Percentiles rank a stretch among this genome's conserved stretches.
These are phyloP conservation scores for Nakazawaea anatomiae DNA, from an alignment of 805 yeast genomes.

Conservation along the genomic window DNA sequence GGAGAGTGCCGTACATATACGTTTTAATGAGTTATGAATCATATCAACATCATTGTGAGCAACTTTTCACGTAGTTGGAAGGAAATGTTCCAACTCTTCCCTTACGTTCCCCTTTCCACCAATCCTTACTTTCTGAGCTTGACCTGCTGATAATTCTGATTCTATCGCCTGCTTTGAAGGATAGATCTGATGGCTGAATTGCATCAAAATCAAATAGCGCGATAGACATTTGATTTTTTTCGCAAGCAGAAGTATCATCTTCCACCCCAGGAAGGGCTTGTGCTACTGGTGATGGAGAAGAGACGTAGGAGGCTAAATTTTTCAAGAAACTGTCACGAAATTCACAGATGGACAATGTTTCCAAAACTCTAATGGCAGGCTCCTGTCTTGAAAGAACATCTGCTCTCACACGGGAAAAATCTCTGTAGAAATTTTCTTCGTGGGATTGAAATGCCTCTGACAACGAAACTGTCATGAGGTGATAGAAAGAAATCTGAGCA, in stretches of 20 bases:
- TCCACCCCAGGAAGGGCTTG: not conserved
- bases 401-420: not conserved
- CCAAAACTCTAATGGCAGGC: slow-evolving; percentile 13
- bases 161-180: slow-evolving; percentile 35
- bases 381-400: slow-evolving; percentile 12
- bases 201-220: slow-evolving; percentile 36
- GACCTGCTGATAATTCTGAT: slow-evolving; percentile 28
- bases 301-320: slow-evolving; percentile 8
- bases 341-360: slow-evolving; percentile 19
- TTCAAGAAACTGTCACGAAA: slow-evolving; percentile 19
- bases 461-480: slow-evolving; percentile 15
- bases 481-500: slow-evolving; percentile 31
- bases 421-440: not conserved
- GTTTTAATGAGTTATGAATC: no score
- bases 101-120: slow-evolving; percentile 45
- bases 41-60: no score
- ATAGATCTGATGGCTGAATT: slow-evolving; percentile 33
- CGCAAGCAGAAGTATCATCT: not conserved
- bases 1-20: no score
- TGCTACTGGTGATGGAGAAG: not conserved
- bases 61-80: slow-evolving; percentile 30
- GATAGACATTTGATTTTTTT: no score
- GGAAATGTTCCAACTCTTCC: slow-evolving; percentile 42
- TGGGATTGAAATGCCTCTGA: not conserved
- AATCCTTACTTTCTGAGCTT: slow-evolving; percentile 29